Evolutionary conservation across 148 eudicot species (phyloP).

Genomic region (Silene conica): DNA sequence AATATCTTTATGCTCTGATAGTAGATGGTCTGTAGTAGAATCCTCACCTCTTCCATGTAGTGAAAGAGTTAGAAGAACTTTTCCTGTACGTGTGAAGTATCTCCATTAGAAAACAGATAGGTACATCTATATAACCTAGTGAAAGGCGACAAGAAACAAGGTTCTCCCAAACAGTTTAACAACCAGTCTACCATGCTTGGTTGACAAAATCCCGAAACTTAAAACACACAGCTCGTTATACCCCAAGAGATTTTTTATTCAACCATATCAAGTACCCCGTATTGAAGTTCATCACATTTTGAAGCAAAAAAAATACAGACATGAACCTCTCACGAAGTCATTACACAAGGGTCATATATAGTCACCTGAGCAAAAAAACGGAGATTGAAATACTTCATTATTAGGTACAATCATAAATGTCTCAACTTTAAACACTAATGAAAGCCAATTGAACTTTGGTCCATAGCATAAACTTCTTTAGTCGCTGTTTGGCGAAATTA

Average conservation of each 20-base stretch:
- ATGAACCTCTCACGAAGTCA: background rate
- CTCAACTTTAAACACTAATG: background rate
- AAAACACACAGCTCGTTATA: background rate
- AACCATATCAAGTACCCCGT: background rate
- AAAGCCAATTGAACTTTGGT: slow-evolving; percentile 1
- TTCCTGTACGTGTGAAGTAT: slow-evolving; percentile 40
- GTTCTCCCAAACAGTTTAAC: background rate
- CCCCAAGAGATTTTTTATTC: background rate
- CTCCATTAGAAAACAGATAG: background rate
- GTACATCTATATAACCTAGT: background rate
- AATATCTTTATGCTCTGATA: slow-evolving; percentile 24
- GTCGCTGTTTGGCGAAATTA: background rate
- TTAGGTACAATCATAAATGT: background rate
- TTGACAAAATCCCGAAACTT: background rate
- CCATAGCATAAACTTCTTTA: background rate
- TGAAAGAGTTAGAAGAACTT: slow-evolving; percentile 67
- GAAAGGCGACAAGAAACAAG: background rate
- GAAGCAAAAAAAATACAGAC: background rate
- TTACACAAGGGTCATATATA: background rate
- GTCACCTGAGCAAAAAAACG: background rate
- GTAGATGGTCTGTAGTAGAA: slow-evolving; percentile 24
- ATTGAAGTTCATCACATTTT: background rate
- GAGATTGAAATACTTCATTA: background rate
- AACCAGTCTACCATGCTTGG: background rate
- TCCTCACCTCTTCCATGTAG: slow-evolving; percentile 61